Base-by-base conservation (phyloP, 2,329 filamentous ascomycete genomes). In the Tolypocladium inflatum region DNA sequence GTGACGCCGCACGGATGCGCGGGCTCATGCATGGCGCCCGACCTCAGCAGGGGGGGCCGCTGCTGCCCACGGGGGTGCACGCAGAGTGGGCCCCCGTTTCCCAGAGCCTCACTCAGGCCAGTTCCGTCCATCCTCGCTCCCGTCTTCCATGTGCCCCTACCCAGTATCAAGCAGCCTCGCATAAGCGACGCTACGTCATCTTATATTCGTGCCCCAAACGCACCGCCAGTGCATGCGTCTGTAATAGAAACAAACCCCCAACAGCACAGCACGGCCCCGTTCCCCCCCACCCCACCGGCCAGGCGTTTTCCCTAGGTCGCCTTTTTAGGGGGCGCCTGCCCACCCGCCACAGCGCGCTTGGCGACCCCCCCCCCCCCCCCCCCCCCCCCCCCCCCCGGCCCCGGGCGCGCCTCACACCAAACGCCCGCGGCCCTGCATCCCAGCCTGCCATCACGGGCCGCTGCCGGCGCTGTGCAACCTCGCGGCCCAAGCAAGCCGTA, bases 401-500 rank as follows among this genome's bases (percentile, higher is more conserved):
- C n/a, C 15, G 15, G n/a, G 19, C 41, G 41, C 41, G 13, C 4
- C 42, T 23, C 35, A 23, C 52, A 23, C n/a, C 21, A 26, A 33
- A 55, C 38, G 41, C 13, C 45, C n/a, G 19, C 35, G 5, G 38
- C 37, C 45, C 51, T 45, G 30, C 51, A 17, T 33, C 37, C 56
- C 35, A 33, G n/a, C 30, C 55, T 15, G 50, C 50, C 56, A 41
- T 57, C 53, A 51, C 61, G 61, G 60, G 54, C 58, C 55, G 57
- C 54, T 63, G 61, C 56, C 60, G 58, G 55, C 58, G 51, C 50
- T 56, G 62, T 61, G 61, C 58, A 45, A 61, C 58, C 54, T 37
- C 50, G n/a, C n/a, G n/a, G 17, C 39, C 48, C 43, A 55, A 4
- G 2, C 45, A 13, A 26, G 8, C 15, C 45, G 45, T 1, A 56